Base-by-base conservation (phyloP, 2,329 filamentous ascomycete genomes). In the Arachnomyces sp. region DNA sequence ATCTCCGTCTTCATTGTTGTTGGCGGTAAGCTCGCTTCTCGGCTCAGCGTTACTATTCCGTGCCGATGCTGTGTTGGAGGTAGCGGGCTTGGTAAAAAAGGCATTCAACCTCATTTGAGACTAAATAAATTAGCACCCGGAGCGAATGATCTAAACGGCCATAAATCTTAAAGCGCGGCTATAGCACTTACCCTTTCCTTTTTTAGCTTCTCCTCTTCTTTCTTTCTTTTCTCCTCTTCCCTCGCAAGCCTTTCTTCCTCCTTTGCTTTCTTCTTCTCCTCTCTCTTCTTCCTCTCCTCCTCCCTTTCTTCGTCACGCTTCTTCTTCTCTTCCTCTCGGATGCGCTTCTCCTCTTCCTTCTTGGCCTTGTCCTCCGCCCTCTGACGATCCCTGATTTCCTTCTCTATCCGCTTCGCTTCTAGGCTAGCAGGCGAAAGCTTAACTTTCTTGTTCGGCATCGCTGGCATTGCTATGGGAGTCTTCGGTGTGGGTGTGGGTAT, bases 21-120 rank as follows among this genome's bases (percentile, higher is more conserved):
- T 52, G 4, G 39, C 29, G 18, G 49, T 33, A 4, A 38, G 30
- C 18, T 43, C 37, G 40, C 44, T 50, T 9, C 9, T 9, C 21
- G 21, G 21, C 21, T 9, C 21, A 25, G 21, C 21, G 21, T 9
- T 25, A 25, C 21, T 25, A 9, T 7, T n/a, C 8, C 35, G 30
- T 11, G 33, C 44, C n/a, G n/a, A n/a, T 14, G 45, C 38, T n/a
- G 60, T 40, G 30, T 53, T 49, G 4, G 60, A 31, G 5, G 51
- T 47, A 11, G 53, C 43, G 3, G 69, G 69, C 46, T 65, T 71
- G 4, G 50, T 50, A 42, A 74, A 74, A 53, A 74, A 74, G 2
- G 65, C 60, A 48, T 69, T 71, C n/a, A 74, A 52, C 39, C 63
- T 66, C 45, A 67, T 61, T 69, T 74, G 71, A 14, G 68, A 62